Evolutionary conservation across 495 filamentous ascomycete genomes (phyloP), one percentile per base, ranked within the genome.

Genomic region (Talaromyces liani): DNA sequence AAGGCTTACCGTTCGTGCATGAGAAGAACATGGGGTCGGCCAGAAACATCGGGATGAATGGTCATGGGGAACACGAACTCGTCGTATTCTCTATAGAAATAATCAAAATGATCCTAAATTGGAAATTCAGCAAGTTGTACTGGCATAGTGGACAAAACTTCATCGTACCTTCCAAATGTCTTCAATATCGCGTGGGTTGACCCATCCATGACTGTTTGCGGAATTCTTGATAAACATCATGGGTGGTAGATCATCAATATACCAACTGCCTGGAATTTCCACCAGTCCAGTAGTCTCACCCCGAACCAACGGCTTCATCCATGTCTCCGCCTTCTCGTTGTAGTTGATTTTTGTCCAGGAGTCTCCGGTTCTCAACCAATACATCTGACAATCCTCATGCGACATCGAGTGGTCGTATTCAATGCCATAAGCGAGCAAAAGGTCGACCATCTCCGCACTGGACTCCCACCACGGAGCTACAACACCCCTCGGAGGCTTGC

Each of bases 401-500:
- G 75, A 83, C 80, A 88, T 87, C 53, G 79, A 83, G 71, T 89
- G 87, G 58, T 87, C 85, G 61, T 90, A 90, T 68, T 90, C 83
- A 25, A 91, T 85, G 0, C 88, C 88, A 66, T 87, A 90, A 24
- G 78, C 80, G 22, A 90, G 77, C 64, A 91, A 73, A 63, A 90
- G 75, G 51, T 88, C 83, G 1, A 86, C 84, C 55, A 86, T 85
- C 68, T 91, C 88, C 56, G 82, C 78, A 65, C 77, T 83, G 4
- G 85, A 86, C 64, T 88, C 84, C 88, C 88, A 92, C 79, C 79
- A 83, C 0, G 84, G 84, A 16, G 85, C 85, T 2, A 90, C 88
- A 53, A 81, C 85, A 2, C 88, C 88, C 6, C 87, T 74, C 0
- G 88, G 90, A 3, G 88, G 86, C 73, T 91, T 91, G 10, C 88